These are phyloP conservation scores for Talaromyces funiculosus DNA, from an alignment of 2,329 filamentous ascomycete species.

Conservation along the genomic window DNA sequence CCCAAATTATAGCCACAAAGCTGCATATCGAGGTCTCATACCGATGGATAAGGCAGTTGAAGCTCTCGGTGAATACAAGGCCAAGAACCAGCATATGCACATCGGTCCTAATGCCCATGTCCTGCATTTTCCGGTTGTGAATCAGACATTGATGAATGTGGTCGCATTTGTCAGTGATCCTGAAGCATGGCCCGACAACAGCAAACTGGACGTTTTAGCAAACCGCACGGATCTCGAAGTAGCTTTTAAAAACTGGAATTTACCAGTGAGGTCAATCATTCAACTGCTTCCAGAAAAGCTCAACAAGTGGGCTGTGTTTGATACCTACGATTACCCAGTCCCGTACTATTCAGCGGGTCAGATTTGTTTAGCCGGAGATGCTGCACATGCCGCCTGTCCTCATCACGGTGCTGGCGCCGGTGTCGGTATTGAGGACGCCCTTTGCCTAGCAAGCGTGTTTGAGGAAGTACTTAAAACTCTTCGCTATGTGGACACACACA, in stretches of 20 bases:
- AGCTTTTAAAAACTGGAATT: slow-evolving; percentile 42
- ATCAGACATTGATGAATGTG: background rate
- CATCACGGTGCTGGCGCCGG: slow-evolving; percentile 38
- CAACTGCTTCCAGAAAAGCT: slow-evolving; percentile 1
- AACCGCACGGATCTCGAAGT: slow-evolving; percentile 35
- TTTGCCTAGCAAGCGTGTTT: slow-evolving; percentile 42
- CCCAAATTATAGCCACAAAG: slow-evolving; percentile 30
- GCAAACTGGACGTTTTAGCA: slow-evolving; percentile 19
- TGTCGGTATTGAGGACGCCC: slow-evolving; percentile 29
- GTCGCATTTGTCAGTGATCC: background rate
- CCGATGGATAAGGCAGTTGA: slow-evolving; percentile 51
- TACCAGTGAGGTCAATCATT: slow-evolving; percentile 22
- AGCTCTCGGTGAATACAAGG: slow-evolving; percentile 46
- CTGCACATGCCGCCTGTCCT: slow-evolving; percentile 39
- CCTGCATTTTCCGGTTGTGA: slow-evolving; percentile 55
- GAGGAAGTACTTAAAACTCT: slow-evolving; percentile 27
- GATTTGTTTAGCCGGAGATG: slow-evolving; percentile 32
- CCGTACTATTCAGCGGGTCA: slow-evolving; percentile 25
- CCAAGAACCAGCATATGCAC: slow-evolving; percentile 50
- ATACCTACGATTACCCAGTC: slow-evolving; percentile 23
- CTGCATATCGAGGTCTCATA: slow-evolving; percentile 29
- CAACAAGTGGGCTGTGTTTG: slow-evolving; percentile 31
- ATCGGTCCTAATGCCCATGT: slow-evolving; percentile 54
- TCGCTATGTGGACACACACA: background rate
- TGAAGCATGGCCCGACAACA: slow-evolving; percentile 3